Evolutionary conservation across 179 eudicot species (phyloP), one percentile per base, ranked within the genome.

Genomic region (Vitellaria paradoxa): DNA sequence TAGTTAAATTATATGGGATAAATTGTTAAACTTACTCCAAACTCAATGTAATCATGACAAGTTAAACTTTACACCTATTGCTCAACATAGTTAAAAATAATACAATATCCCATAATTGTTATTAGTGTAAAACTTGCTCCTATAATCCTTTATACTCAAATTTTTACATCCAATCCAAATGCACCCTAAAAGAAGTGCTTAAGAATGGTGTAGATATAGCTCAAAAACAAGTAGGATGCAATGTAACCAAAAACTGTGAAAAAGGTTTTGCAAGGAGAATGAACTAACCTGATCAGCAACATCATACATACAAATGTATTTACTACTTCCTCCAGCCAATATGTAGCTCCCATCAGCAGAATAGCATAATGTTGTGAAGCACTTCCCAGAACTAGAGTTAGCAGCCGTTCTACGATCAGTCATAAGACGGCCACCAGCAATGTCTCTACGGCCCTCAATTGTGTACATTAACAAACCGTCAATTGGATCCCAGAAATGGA

Each of bases 291-390:
- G 98, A 83, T 96, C 99, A 79, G 96, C 94, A 85, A 96, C 82
- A 74, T 96, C 98, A 83, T 96, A 96, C 98, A 96, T 93, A 74
- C 99, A 95, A 49, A 95, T 90, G 81, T 82, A 95, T 86, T 90
- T 96, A 84, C 98, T 95, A 79, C 80, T 90, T 76, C 99, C 99
- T 75, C 97, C 98, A 82, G 98, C 99, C 75, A 95, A 86, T 87
- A 93, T 91, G 81, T 95, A 95, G 81, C 89, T 93, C 67, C 99
- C 99, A 86, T 96, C 99, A 81, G 99, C 99, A 82, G 98, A 96
- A 78, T 91, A 96, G 75, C 90, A 87, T 76, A 96, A 86, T 45
- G 94, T 93, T 10, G 94, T 96, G 83, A 96, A 95, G 88, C 89
- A 93, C 82, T 95, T 95, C 30, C 98, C 97, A 45, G 97, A 88